Base-by-base conservation (phyloP, 495 filamentous ascomycete species). In the Articulospora tetracladia region DNA sequence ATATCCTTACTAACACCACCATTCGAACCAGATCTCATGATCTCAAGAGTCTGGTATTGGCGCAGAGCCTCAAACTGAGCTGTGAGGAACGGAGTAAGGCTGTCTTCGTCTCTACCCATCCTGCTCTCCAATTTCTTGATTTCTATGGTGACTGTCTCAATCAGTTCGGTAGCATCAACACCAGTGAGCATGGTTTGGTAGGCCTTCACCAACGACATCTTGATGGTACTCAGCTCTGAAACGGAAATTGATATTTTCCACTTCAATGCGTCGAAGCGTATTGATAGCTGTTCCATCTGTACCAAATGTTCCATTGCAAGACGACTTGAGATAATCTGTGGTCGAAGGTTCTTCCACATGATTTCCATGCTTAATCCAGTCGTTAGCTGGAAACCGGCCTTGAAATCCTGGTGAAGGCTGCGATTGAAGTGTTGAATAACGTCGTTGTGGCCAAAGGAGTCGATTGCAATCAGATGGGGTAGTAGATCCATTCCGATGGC, bases 291-390 rank as follows among this genome's bases (percentile, higher is more conserved):
- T 68, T 93, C 87, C 66, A 96, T 70, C 17, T 82, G 74, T 12
- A 82, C 60, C 28, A 83, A 72, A 24, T 80, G 81, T 3, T 89
- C 84, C 6, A 77, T 73, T 13, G 64, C 58, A 13, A 69, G 59
- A 36, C 69, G 67, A 1, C 69, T 65, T 1, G 58, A 23, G 8
- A 80, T 73, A 1, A 77, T 74, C 32, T 73, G 67, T 13, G 92
- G 92, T 64, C 85, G 80, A 64, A 93, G 83, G 0, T 72, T 62
- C 36, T 79, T 79, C 94, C 94, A 98, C 0, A 98, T 77, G 25
- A 72, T 73, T 68, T 96, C 90, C 91, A 98, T 96, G 61, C 84
- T 86, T 19, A 91, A 78, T 1, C 93, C 93, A 1, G 85, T 93
- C 0, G 76, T 82, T 7, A 94, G 73, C 47, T 86, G 83, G 66